Percentiles rank a stretch among this genome's conserved stretches.
Evolutionary conservation across 352 stramenopile species (phyloP).

Genomic region (Globisporangium yorkense): DNA sequence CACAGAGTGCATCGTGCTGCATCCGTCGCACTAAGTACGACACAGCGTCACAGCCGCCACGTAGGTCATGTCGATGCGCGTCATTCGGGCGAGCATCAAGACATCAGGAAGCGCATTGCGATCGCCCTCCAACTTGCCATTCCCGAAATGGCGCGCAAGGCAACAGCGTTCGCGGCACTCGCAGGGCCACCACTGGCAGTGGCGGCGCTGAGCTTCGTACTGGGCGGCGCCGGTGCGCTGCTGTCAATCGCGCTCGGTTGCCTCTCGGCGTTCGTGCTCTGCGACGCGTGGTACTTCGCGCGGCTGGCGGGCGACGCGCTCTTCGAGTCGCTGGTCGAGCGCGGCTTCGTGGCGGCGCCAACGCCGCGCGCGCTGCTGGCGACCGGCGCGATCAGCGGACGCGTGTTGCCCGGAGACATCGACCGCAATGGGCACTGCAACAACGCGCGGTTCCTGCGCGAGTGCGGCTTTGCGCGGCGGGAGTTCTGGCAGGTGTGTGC

Average conservation of each 20-base stretch:
- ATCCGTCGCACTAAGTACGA: not conserved
- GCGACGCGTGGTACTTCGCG: constrained; percentile 81
- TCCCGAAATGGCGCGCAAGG: constrained; percentile 24
- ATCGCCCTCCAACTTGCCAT: not conserved
- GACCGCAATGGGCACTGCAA: constrained; percentile 86
- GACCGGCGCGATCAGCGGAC: constrained; percentile 33
- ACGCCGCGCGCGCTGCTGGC: constrained; percentile 47
- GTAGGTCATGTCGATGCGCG: not conserved
- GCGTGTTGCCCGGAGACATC: constrained; percentile 58
- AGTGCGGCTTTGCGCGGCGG: constrained; percentile 74
- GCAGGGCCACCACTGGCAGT: constrained; percentile 30
- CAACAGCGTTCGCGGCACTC: constrained; percentile 46
- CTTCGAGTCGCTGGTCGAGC: constrained; percentile 14
- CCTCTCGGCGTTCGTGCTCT: constrained; percentile 57
- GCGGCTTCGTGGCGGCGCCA: constrained; percentile 8
- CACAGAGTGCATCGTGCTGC: not conserved
- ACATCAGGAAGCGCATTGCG: too few species aligned
- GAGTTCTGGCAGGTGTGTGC: constrained; percentile 72
- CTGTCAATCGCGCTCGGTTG: constrained; percentile 26
- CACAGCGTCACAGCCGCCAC: too few species aligned
- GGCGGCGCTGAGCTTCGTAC: constrained; percentile 22
- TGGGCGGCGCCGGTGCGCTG: constrained; percentile 13
- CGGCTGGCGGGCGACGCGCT: constrained; percentile 34
- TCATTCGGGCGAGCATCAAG: not conserved
- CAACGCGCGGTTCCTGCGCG: constrained; percentile 79